Evolutionary conservation across 768 basidiomycete genomes (phyloP), one percentile per base, ranked within the genome.

Genomic region (Auricularia sp.): DNA sequence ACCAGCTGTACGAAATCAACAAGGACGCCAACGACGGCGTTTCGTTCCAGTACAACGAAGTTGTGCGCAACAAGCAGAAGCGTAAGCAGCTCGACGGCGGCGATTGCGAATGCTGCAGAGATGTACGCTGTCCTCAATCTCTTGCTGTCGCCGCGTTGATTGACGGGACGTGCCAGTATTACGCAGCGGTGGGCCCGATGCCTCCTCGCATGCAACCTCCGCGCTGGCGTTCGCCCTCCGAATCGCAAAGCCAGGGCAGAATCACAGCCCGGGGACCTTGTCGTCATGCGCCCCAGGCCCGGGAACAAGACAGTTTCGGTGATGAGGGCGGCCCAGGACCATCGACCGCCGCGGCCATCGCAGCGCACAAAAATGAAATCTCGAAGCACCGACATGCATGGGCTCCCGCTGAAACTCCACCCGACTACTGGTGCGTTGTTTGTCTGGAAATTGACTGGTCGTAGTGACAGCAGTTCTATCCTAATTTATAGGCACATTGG

Each of bases 91-190:
- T 96, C 79, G 80, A 88, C 61, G 93, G 82, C 3, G 84, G 80
- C 1, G 90, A 92, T 67, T 96, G 92, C 72, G 89, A 90, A 67
- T 87, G 86, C 65, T 96, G 93, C 72, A 83, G 78, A 47, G 87
- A 86, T 61, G 93, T 91, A 70, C 65, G 83, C 75, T 23, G 35
- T 21, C 34, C 47, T 12, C 16, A 4, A 42, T 33, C 36, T 66
- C 44, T 39, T 35, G 44, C 63, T 29, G 29, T 29, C 29, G 29
- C 29, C 29, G 29, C 29, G 29, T 29, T 29, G 29, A 29, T 62
- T 65, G 42, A 23, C 36, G 63, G 60, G 42, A 39, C 44, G 21
- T n/a, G 33, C 8, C 66, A 93, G 92, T 94, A 92, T 69, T 93
- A 94, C 71, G 81, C 85, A 65, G 86, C 83, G 0, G 76, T 95